Conservation (phyloP, 305 asterid species). For the Lippia alba region DNA sequence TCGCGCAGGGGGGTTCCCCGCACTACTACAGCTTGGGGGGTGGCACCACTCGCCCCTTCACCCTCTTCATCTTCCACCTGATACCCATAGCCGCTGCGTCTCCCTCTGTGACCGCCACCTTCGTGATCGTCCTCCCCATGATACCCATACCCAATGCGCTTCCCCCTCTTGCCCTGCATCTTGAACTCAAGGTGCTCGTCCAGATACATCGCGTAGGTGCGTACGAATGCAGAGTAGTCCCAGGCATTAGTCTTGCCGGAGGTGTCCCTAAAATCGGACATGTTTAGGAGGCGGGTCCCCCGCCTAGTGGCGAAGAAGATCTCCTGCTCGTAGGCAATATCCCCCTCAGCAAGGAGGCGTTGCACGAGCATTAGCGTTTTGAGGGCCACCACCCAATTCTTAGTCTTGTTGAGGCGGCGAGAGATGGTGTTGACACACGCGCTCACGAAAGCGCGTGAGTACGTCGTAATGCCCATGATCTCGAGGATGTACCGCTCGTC, state of each 20-base stretch:
- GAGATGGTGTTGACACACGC: conserved; percentile 73
- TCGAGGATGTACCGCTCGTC: conserved; percentile 85
- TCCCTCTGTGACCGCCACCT: conserved; percentile 52
- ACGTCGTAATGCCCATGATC: conserved; percentile 68
- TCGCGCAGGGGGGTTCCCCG: conserved; percentile 63
- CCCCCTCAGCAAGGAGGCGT: conserved; percentile 79
- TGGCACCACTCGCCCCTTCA: background rate
- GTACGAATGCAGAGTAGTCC: conserved; percentile 89
- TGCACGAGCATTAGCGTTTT: conserved; percentile 85
- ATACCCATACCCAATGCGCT: conserved; percentile 45
- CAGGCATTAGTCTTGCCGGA: conserved; percentile 66
- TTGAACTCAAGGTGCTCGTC: conserved; percentile 83
- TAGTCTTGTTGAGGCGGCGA: conserved; percentile 83
- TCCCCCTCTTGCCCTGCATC: conserved; percentile 77
- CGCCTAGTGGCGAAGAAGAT: conserved; percentile 89
- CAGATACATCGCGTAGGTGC: conserved; percentile 75
- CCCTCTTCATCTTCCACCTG: conserved; percentile 49
- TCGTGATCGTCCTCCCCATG: conserved; percentile 51
- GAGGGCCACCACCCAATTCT: conserved; percentile 88
- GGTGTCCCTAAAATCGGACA: conserved; percentile 82
- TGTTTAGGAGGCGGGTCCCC: conserved; percentile 90
- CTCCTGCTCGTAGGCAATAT: conserved; percentile 79
- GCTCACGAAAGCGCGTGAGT: conserved; percentile 70
- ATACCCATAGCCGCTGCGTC: conserved; percentile 47
- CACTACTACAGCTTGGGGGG: conserved; percentile 42